Percentiles rank a stretch among this genome's conserved stretches.
Conservation (phyloP, 140 eudicot species). For the Stevia rebaudiana region DNA sequence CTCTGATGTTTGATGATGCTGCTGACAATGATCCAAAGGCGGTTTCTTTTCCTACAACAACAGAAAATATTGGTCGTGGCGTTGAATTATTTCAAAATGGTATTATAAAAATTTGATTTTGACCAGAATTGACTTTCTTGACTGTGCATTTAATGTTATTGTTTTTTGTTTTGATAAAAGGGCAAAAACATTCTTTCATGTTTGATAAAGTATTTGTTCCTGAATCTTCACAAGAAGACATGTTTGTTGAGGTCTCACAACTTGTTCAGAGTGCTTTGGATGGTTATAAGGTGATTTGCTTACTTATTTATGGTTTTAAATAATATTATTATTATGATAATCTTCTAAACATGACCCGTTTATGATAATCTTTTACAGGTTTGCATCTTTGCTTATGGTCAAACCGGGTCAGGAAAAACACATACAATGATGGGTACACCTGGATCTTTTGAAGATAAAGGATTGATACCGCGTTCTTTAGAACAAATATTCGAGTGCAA, state of each 20-base stretch:
- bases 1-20: conserved; percentile 62
- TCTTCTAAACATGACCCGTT: background rate
- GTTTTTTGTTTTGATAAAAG: conserved; percentile 30
- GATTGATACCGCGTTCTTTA: conserved; percentile 85
- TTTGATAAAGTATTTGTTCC: conserved; percentile 93
- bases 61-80: conserved; percentile 65
- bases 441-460: conserved; percentile 53
- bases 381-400: conserved; percentile 96
- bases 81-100: conserved; percentile 77
- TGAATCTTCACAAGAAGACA: conserved; percentile 77
- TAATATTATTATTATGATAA: background rate
- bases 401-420: conserved; percentile 97
- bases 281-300: conserved; percentile 77
- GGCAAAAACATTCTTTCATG: conserved; percentile 83
- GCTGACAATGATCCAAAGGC: conserved; percentile 43
- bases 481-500: conserved; percentile 85
- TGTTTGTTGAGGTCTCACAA: conserved; percentile 90
- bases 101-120: conserved; percentile 19
- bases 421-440: conserved; percentile 99
- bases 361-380: conserved; percentile 43
- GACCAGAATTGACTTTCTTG: background rate
- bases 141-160: background rate
- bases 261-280: conserved; percentile 98
- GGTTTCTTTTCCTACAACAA: conserved; percentile 64
- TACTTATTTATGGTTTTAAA: background rate